Evolutionary conservation across 2,329 filamentous ascomycete species (phyloP), one percentile per base, ranked within the genome.

Genomic region (Alternaria ventricosa): DNA sequence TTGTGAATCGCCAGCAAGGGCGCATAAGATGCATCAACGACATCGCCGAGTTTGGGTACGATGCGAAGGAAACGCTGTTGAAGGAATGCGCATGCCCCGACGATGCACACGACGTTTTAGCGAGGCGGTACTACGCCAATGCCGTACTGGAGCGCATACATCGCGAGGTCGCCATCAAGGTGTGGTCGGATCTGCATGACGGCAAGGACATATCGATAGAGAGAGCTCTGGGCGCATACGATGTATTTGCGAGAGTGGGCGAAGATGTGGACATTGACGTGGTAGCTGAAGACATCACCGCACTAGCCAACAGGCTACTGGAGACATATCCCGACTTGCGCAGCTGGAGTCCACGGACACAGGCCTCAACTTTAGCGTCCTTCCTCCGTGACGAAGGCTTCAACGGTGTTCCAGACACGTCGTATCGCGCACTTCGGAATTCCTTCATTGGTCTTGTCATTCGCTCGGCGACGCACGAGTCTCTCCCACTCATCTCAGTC

Each of bases 381-480:
- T 97, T 92, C 84, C 82, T 98, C 47, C 87, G 89, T 59, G 77
- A 80, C 3, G 86, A 89, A 41, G 88, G 91, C 58, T 86, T 97
- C 68, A 88, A 88, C 1, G 94, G 94, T 47, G 86, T 93, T 60
- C 84, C 85, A n/a, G 82, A 88, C n/a, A 87, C 88, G 8, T 88
- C 90, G 58, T 97, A 96, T 76, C 89, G 93, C 70, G 90, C 91
- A 62, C 81, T 98, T 61, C 88, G 92, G 65, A 97, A 98, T 79
- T 96, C 92, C 71, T 92, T 97, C 71, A 89, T 99, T 60, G 93
- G 93, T 10, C 85, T 96, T 65, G 93, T 92, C 5, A 83, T 98
- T 46, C 89, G 88, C 36, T 89, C 92, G 54, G 82, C 87, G 7
- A 85, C 87, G 0, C 93, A 97, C 73, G 89, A 92, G 27, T 95